phyloP scores from a whole-genome alignment of 2,329 filamentous ascomycete species.

The Bipolaris sorokiniana region DNA sequence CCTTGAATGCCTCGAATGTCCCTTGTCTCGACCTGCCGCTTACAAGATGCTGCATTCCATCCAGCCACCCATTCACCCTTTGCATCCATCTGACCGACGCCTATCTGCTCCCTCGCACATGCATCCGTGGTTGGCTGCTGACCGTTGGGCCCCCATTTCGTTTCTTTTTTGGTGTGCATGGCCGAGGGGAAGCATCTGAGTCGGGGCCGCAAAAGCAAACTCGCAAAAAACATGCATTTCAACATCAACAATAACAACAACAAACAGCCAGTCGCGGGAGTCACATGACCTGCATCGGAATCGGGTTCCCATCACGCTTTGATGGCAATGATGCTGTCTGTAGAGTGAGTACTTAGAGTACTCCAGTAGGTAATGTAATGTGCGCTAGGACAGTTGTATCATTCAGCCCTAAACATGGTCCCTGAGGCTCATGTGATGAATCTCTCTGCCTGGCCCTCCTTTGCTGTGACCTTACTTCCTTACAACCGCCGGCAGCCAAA shows the following conservation, averaged over 20 bases:
- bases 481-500: too few species aligned
- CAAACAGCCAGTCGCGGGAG: background rate
- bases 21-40: background rate
- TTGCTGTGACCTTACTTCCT: too few species aligned
- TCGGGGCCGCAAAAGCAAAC: background rate
- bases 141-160: background rate
- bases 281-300: background rate
- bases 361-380: background rate
- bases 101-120: background rate
- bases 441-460: background rate
- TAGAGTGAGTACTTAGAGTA: too few species aligned
- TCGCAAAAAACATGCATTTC: background rate
- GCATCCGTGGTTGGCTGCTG: background rate
- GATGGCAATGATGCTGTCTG: background rate
- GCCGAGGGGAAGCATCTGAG: background rate
- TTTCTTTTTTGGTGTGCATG: background rate
- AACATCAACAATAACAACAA: background rate
- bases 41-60: background rate
- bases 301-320: background rate
- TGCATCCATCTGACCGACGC: background rate
- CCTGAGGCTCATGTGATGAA: background rate
- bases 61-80: background rate
- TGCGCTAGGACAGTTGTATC: background rate
- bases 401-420: background rate
- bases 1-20: slow-evolving; percentile 2